Percentiles rank a stretch among this genome's conserved stretches.
These are phyloP conservation scores for Fusarium sp. DNA, from an alignment of 2,329 filamentous ascomycete species.

Conservation along the genomic window DNA sequence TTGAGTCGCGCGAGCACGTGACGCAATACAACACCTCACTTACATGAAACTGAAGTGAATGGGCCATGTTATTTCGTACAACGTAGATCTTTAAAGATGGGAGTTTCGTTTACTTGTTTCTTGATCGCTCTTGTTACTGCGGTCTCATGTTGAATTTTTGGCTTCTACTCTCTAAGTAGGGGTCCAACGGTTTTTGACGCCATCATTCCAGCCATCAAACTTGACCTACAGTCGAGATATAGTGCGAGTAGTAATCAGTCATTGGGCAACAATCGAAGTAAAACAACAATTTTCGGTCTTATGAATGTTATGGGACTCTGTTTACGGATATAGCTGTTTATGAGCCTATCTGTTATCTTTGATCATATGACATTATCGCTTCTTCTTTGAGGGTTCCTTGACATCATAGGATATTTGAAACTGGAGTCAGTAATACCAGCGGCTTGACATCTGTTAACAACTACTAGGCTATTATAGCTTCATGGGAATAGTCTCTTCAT, in stretches of 20 bases:
- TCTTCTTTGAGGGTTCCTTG: too few species aligned
- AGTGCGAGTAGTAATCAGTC: not conserved
- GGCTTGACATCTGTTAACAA: not conserved
- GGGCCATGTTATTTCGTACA: not conserved
- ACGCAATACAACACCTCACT: not conserved
- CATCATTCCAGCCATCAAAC: not conserved
- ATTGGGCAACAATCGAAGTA: not conserved
- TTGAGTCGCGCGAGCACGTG: constrained; percentile 1
- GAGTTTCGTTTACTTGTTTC: not conserved
- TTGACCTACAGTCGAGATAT: not conserved
- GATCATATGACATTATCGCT: too few species aligned
- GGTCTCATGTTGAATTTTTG: not conserved
- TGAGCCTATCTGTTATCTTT: too few species aligned
- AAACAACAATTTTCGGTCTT: not conserved
- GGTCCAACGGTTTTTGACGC: not conserved
- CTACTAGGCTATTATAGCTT: not conserved
- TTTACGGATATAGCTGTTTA: not conserved
- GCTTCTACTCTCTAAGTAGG: too few species aligned
- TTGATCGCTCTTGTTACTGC: not conserved
- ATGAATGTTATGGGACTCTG: not conserved
- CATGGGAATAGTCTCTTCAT: too few species aligned
- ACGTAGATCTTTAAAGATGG: not conserved
- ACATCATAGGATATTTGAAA: too few species aligned
- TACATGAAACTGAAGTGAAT: not conserved
- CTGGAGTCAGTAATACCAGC: not conserved